Percentiles rank a stretch among this genome's conserved stretches.
Conservation (phyloP, 2,329 filamentous ascomycete genomes). For the Magnaporthiopsis incrustans region DNA sequence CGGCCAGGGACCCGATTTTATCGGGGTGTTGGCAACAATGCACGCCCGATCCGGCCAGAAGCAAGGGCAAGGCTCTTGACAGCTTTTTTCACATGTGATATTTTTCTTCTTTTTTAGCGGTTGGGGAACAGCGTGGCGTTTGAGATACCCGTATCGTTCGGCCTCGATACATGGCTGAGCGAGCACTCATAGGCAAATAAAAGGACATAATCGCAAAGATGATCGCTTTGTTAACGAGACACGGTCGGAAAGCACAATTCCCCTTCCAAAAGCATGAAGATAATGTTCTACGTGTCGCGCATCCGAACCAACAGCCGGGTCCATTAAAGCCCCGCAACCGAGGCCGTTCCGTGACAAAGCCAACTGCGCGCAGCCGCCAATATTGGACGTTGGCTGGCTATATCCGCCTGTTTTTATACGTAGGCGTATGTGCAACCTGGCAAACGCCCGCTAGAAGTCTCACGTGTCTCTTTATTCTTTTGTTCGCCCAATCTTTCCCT, state of each 20-base stretch:
- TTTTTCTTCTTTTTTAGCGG: neutral
- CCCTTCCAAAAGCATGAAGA: neutral
- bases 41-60: neutral
- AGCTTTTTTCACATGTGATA: neutral
- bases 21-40: neutral
- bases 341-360: neutral
- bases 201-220: neutral
- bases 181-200: neutral
- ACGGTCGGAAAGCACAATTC: neutral
- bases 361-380: neutral
- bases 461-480: no score
- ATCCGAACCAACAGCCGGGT: neutral
- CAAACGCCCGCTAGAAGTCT: no score
- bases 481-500: no score
- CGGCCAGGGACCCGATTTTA: neutral
- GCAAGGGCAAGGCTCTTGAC: neutral
- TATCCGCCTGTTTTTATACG: no score
- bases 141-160: conserved; percentile 3
- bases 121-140: conserved; percentile 2
- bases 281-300: neutral
- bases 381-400: neutral
- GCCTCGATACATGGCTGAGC: neutral
- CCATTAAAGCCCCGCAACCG: no score
- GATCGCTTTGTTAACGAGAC: no score
- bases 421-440: no score